Conservation (phyloP, 805 yeast species). For the Candida vaughaniae region DNA sequence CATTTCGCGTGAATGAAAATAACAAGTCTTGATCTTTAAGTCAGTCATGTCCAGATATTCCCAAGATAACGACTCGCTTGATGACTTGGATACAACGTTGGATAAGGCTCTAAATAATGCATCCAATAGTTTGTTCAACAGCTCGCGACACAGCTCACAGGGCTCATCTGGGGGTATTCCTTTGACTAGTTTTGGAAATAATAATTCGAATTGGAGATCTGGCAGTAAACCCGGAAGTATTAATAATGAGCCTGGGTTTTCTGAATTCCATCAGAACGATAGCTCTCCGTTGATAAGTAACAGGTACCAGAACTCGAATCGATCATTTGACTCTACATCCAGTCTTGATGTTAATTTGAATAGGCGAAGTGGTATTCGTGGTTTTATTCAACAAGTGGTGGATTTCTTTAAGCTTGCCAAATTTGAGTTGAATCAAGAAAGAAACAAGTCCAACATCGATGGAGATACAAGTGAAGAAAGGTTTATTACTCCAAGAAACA, state of each 20-base stretch:
- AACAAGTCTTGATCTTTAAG: too few species aligned
- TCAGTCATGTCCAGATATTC: too few species aligned
- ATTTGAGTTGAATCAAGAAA: slow-evolving; percentile 25
- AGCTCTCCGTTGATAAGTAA: slow-evolving; percentile 30
- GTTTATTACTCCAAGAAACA: slow-evolving; percentile 38
- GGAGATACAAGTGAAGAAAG: slow-evolving; percentile 25
- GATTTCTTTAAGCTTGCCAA: slow-evolving; percentile 24
- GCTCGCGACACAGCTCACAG: slow-evolving; percentile 21
- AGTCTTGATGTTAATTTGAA: slow-evolving; percentile 7
- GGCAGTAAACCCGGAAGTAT: not conserved
- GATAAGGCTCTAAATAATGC: slow-evolving; percentile 62
- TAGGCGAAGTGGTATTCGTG: slow-evolving; percentile 4
- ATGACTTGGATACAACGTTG: slow-evolving; percentile 62
- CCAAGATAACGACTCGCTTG: slow-evolving; percentile 45
- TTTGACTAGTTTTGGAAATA: slow-evolving; percentile 21
- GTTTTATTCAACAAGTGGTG: slow-evolving; percentile 11
- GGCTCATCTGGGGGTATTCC: slow-evolving; percentile 29
- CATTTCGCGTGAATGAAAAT: too few species aligned
- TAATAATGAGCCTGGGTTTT: not conserved
- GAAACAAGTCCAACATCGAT: slow-evolving; percentile 6
- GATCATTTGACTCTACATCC: slow-evolving; percentile 22
- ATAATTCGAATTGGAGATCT: too few species aligned
- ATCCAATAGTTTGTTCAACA: slow-evolving; percentile 38
- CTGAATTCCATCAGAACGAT: slow-evolving; percentile 19
- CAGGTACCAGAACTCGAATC: slow-evolving; percentile 9